Conservation (phyloP, 2,329 filamentous ascomycete genomes). For the Trichoderma harzianum region DNA sequence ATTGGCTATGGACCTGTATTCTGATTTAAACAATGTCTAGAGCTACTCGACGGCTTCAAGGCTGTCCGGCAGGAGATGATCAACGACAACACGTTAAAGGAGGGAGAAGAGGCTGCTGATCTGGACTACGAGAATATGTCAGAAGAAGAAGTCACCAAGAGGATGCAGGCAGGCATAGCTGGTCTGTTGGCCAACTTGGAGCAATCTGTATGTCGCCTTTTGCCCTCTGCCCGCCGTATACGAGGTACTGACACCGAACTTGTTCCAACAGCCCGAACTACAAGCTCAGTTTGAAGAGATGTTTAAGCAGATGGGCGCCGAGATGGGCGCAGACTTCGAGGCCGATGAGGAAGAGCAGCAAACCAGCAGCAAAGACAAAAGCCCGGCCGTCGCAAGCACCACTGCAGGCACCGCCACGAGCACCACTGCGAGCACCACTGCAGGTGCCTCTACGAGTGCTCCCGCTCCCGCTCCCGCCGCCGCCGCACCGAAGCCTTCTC, state of each 20-base stretch:
- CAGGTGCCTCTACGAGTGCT: conserved; percentile 23
- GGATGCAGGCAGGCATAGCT: conserved; percentile 89
- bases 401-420: conserved; percentile 21
- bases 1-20: background rate
- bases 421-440: conserved; percentile 28
- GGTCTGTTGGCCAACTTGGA: conserved; percentile 72
- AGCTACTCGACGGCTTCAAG: conserved; percentile 85
- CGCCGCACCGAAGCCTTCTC: conserved; percentile 8
- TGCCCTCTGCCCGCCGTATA: background rate
- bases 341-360: conserved; percentile 20
- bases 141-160: conserved; percentile 78
- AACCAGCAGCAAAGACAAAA: background rate
- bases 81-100: conserved; percentile 7
- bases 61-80: conserved; percentile 10
- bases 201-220: conserved; percentile 44
- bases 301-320: conserved; percentile 66
- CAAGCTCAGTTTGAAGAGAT: conserved; percentile 75
- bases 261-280: conserved; percentile 58
- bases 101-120: conserved; percentile 51
- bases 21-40: conserved; percentile 40
- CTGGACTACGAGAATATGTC: conserved; percentile 47
- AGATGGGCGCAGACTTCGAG: conserved; percentile 53
- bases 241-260: background rate
- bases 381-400: background rate
- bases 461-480: background rate